Evolutionary conservation across 2,329 filamentous ascomycete genomes (phyloP), one percentile per base, ranked within the genome.

Genomic region (Ascochyta rabiei): DNA sequence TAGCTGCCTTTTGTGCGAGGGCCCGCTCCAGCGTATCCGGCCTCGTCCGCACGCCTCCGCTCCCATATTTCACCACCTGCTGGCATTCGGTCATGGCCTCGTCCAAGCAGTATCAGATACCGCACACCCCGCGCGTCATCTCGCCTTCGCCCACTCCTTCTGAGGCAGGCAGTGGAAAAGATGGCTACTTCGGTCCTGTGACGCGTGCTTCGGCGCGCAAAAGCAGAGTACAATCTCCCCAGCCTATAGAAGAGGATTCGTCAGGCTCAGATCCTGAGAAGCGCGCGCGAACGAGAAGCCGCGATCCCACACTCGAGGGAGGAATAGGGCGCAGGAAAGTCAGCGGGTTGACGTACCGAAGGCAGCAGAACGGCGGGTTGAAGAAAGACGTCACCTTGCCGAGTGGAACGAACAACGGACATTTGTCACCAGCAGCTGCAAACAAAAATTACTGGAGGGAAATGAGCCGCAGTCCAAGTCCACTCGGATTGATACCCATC

Each of bases 401-500:
- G 60, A 77, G 69, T 71, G 47, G 47, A 48, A 76, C 73, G 6
- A 66, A 79, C n/a, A 89, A 91, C 66, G 88, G 88, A 18, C 86
- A 91, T 64, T 80, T 93, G 45, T 88, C 87, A 18, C 89, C 89
- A 3, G 80, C 84, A 24, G 81, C 83, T 21, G 78, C 82, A 9
- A 83, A 82, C 42, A 86, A 88, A 59, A 90, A 89, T 79, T 90
- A 84, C 74, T 96, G 91, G 90, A 86, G 90, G 57, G 90, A 93
- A 71, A 85, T 97, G 73, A 96, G 91, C 68, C 86, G 95, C 60
- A 96, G 91, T 65, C 95, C 95, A 2, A 96, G 91, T 67, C 95
- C 95, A 9, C 83, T 98, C 4, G 95, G 95, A 8, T 82, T 98
- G 43, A 99, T 99, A 57, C 95, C 95, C 2, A 93, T 99, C 67